These are phyloP conservation scores for Xylaria sp. DNA, from an alignment of 2,329 filamentous ascomycete genomes.

Conservation along the genomic window DNA sequence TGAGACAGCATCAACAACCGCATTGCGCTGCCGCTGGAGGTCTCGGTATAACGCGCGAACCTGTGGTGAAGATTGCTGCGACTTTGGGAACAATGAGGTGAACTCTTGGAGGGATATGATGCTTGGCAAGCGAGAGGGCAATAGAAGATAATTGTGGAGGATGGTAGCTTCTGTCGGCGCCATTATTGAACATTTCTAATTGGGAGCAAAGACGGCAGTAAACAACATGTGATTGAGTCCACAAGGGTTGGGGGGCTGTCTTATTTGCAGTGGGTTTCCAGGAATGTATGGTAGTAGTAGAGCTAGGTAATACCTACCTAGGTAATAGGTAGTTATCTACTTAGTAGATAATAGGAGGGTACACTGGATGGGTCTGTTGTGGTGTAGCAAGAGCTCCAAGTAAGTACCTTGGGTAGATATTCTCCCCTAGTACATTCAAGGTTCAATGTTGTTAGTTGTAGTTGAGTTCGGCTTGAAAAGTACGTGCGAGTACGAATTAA, in stretches of 20 bases:
- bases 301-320: too few relatives aligned
- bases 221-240: not conserved
- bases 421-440: too few relatives aligned
- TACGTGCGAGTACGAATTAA: not conserved
- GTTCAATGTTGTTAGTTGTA: too few relatives aligned
- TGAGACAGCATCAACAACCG: constrained; percentile 74
- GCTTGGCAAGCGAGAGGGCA: constrained; percentile 78
- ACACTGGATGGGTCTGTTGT: too few relatives aligned
- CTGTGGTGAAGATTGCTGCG: constrained; percentile 72
- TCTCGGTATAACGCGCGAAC: constrained; percentile 81
- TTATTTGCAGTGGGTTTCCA: not conserved
- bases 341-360: too few relatives aligned
- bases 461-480: too few relatives aligned
- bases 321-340: too few relatives aligned
- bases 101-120: constrained; percentile 81
- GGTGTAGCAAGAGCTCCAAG: too few relatives aligned
- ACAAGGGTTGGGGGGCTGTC: not conserved
- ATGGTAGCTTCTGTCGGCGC: constrained; percentile 79
- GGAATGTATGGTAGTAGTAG: not conserved
- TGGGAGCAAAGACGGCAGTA: not conserved
- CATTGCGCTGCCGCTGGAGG: constrained; percentile 78
- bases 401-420: too few relatives aligned
- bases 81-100: constrained; percentile 77
- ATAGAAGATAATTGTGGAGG: constrained; percentile 80
- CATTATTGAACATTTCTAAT: constrained; percentile 59